Base-by-base conservation (phyloP, 1,284 basidiomycete species). In the Boletus mariae region DNA sequence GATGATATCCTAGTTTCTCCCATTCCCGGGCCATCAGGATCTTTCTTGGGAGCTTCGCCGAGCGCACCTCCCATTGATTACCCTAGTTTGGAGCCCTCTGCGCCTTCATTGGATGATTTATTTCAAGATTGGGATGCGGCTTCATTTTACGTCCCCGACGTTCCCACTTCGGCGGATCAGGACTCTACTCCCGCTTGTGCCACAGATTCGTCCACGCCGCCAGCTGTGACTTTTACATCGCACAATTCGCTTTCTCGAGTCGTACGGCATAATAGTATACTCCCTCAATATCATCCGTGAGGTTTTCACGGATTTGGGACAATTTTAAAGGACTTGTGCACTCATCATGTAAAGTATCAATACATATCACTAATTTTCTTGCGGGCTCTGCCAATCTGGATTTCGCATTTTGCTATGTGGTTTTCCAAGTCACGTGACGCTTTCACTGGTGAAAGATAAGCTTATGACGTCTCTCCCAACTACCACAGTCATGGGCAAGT, bases 401-500 rank as follows among this genome's bases (percentile, higher is more conserved):
- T 20, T 38, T 35, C 35, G 15, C 35, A 34, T 8, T 17, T 37
- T 23, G 37, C n/a, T 38, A 45, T 28, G 15, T 35, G 6, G 25
- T 15, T 9, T 13, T 3, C 23, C n/a, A 12, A 42, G 40, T 13
- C 41, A 32, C 31, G 31, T 32, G 31, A 26, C 20, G 20, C 20
- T 20, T 20, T 20, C 20, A 20, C 20, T 20, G 20, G 20, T 20
- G 20, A 20, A 20, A 20, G 20, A 20, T 20, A 20, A 40, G 31
- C 38, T 28, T n/a, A 11, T 11, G 25, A 20, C 20, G 20, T 20
- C 20, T 20, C 20, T 20, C 20, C 20, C 20, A 20, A 20, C 20
- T 32, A 31, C 38, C 32, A 31, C 48, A 3, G 31, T 12, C 47
- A 95, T 95, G 92, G 92, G 92, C 59, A 95, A 94, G 72, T 84